A percentile compares a stretch with the other conserved stretches of the same genome.
These are phyloP conservation scores for Aspergillus japonicus DNA, from an alignment of 2,329 filamentous ascomycete genomes.

Conservation along the genomic window DNA sequence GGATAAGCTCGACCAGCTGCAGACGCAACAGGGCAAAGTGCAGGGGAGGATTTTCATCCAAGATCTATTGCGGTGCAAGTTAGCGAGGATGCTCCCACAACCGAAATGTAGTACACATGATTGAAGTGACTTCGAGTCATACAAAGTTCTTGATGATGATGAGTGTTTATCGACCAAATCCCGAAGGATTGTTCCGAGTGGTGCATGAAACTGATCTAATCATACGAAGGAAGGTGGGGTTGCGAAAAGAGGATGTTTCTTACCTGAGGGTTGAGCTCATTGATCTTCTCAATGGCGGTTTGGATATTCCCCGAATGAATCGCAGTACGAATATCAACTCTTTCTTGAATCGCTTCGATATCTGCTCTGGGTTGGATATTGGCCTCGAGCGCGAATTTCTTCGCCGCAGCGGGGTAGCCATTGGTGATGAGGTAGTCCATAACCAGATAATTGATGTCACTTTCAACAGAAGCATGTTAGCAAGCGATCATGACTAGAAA, in stretches of 20 bases:
- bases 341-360: conserved; percentile 68
- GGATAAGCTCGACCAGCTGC: conserved; percentile 91
- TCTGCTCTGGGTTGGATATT: conserved; percentile 76
- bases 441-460: conserved; percentile 92
- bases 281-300: conserved; percentile 79
- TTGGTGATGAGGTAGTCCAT: conserved; percentile 97
- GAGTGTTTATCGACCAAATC: conserved; percentile 81
- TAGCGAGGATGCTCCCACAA: conserved; percentile 19
- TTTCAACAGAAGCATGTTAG: conserved; percentile 45
- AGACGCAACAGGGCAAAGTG: conserved; percentile 88
- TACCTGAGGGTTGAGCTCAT: conserved; percentile 90
- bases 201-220: conserved; percentile 99
- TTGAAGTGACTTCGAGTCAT: conserved; percentile 61
- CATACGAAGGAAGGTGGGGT: conserved; percentile 59
- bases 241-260: conserved; percentile 36
- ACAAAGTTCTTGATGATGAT: conserved; percentile 74
- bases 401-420: conserved; percentile 88
- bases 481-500: conserved; percentile 13
- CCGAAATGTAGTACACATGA: conserved; percentile 12
- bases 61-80: conserved; percentile 60
- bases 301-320: conserved; percentile 87
- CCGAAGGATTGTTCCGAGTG: conserved; percentile 87
- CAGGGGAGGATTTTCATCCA: conserved; percentile 77
- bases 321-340: conserved; percentile 78
- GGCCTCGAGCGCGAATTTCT: conserved; percentile 90